Percentiles rank a stretch among this genome's conserved stretches.
Evolutionary conservation across 75 land plant species (phyloP).

Genomic region (Sequoia sempervirens): DNA sequence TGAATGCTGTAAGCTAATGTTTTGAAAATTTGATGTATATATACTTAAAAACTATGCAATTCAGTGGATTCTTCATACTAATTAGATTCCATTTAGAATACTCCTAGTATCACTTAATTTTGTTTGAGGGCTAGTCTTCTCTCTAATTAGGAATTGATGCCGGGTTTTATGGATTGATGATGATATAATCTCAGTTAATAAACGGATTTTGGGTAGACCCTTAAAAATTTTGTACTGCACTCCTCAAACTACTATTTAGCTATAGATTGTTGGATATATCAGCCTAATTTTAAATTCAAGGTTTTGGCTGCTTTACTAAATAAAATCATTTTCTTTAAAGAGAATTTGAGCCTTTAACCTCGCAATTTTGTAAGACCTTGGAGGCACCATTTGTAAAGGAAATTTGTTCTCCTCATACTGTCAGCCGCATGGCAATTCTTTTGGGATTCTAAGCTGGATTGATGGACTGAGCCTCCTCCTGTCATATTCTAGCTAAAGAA

Average conservation of each 20-base stretch:
- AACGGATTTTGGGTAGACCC: not conserved
- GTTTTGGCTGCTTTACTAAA: not conserved
- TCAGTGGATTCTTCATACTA: not conserved
- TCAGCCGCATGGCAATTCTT: not conserved
- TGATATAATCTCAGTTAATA: not conserved
- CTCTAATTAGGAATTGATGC: not conserved
- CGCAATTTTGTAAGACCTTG: not conserved
- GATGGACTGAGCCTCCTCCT: not conserved
- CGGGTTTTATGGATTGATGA: not conserved
- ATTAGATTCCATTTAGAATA: not conserved
- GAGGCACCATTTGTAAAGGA: not conserved
- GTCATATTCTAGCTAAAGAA: not conserved
- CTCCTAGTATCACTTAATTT: not conserved
- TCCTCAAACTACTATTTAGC: not conserved
- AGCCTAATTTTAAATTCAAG: not conserved
- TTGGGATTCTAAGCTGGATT: not conserved
- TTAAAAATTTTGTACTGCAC: not conserved
- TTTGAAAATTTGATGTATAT: not conserved
- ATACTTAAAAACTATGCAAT: not conserved
- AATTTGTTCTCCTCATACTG: not conserved
- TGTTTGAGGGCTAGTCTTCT: not conserved
- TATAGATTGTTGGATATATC: not conserved
- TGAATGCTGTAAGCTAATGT: not conserved
- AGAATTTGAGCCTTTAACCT: not conserved
- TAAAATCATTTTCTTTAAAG: not conserved